Base-by-base conservation (phyloP, 257 asterid species). In the Solanum dulcamara region DNA sequence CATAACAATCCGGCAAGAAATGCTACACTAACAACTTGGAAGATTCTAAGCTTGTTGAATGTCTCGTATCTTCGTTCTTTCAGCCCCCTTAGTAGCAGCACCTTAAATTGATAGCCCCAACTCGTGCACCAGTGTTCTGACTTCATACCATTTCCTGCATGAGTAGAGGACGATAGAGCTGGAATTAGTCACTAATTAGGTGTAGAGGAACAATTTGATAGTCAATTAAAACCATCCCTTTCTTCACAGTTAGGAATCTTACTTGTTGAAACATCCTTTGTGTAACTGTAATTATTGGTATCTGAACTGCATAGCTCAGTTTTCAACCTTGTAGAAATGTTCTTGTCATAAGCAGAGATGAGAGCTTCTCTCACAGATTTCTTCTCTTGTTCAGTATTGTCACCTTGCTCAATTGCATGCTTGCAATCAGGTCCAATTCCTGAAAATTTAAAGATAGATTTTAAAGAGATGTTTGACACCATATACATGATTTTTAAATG, bases 11-110 rank as follows among this genome's bases (percentile, higher is more conserved):
- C 99, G 14, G 93, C 98, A 24, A 97, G 98, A 81, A 92, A 85
- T 9, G 99, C 99, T 72, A 97, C 97, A 53, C 98, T 97, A 72
- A 94, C 85, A 85, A 97, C 99, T 90, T 97, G 99, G 92, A 95
- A 93, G 91, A 97, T 95, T 88, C 98, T 86, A 75, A 97, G 87
- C 89, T 90, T 90, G 93, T 95, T 97, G 90, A 95, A 97, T 86
- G 98, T 93, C 85, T 97, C 99, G 80, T 88, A 93, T 86, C 99
- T 90, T 83, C 99, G 86, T 86, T 95, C 99, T 57, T 93, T 88
- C 64, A 97, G 89, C 20, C 99, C 99, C 81, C 99, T 87, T 80
- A 90, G 71, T 42, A 97, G 95, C 77, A 97, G 93, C 75, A 97
- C 93, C 91, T 92, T 92, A 84, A 95, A 97, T 85, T 97, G 98